These are phyloP conservation scores for Fusarium sp. DNA, from an alignment of 2,329 filamentous ascomycete genomes.

Conservation along the genomic window DNA sequence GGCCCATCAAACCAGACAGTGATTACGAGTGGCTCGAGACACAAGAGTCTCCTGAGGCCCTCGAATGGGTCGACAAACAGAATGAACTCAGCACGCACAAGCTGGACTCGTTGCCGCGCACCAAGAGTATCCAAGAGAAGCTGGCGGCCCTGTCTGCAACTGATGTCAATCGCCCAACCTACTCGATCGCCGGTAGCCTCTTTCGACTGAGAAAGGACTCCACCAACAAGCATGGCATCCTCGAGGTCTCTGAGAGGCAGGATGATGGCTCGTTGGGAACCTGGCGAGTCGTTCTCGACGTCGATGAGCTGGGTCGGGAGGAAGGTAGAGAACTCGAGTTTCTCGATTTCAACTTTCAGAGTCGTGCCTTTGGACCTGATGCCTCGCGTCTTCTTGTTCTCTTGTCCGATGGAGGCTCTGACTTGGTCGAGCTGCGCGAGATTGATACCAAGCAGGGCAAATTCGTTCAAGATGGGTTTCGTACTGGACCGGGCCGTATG, in stretches of 20 bases:
- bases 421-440: neutral
- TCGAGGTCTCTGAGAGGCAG: neutral
- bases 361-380: neutral
- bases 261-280: neutral
- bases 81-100: neutral
- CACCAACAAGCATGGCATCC: neutral
- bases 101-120: neutral
- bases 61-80: neutral
- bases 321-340: neutral
- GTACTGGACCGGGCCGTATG: neutral
- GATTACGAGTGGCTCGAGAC: neutral
- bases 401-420: neutral
- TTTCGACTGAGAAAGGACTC: neutral
- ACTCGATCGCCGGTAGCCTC: neutral
- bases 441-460: neutral
- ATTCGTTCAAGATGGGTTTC: neutral
- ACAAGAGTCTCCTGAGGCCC: neutral
- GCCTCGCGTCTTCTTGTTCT: neutral
- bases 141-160: neutral
- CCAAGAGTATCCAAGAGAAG: neutral
- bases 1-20: neutral
- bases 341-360: neutral
- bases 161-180: neutral
- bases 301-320: neutral
- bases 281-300: neutral